phyloP scores from a whole-genome alignment of 225 moss, liverwort and hornwort species.

The Polytrichum commune region DNA sequence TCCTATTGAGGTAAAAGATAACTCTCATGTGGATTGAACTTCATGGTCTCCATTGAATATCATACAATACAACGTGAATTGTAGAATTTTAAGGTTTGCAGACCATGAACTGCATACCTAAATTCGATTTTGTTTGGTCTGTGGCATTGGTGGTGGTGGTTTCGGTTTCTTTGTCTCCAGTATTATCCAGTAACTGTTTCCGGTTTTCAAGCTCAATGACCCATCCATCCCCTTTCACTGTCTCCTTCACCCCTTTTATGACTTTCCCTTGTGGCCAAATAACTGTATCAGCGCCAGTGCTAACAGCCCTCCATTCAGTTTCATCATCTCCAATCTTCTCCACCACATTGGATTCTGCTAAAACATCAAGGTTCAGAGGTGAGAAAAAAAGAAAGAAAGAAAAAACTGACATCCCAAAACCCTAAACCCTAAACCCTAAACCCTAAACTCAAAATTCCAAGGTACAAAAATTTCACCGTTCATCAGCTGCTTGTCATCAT shows the following conservation, averaged over 20 bases:
- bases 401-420: too few relatives aligned
- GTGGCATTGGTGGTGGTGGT: not conserved
- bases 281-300: slow-evolving; percentile 4
- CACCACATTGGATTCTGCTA: slow-evolving; percentile 5
- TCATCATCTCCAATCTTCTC: slow-evolving; percentile 2
- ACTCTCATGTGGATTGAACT: too few relatives aligned
- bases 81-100: too few relatives aligned
- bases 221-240: slow-evolving; percentile 8
- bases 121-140: not conserved
- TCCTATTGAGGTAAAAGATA: too few relatives aligned
- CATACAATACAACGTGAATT: too few relatives aligned
- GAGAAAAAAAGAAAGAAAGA: not conserved
- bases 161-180: not conserved
- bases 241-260: slow-evolving; percentile 12
- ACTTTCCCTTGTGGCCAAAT: slow-evolving; percentile 12
- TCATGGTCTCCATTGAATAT: too few relatives aligned
- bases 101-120: too few relatives aligned
- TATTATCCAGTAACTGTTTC: not conserved
- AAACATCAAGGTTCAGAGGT: not conserved
- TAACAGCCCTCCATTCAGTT: slow-evolving; percentile 13
- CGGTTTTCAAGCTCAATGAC: not conserved
- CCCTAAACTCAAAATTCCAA: too few relatives aligned
- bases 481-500: too few relatives aligned
- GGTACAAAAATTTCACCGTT: too few relatives aligned
- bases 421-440: too few relatives aligned